Evolutionary conservation across 2,329 filamentous ascomycete species (phyloP), one percentile per base, ranked within the genome.

Genomic region (Monosporascus ibericus): DNA sequence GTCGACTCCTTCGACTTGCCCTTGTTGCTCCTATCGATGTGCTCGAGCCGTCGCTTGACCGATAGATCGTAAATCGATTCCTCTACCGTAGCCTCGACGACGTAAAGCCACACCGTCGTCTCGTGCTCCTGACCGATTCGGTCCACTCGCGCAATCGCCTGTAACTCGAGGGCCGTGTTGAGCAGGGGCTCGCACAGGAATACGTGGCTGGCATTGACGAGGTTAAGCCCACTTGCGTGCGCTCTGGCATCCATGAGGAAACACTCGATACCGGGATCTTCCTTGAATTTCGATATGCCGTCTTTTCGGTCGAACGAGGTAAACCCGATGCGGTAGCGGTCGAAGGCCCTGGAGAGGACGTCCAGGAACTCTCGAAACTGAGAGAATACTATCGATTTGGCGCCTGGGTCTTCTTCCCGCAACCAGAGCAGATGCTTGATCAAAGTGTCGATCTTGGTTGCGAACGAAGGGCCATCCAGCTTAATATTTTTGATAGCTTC

Each of bases 101-200:
- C 79, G 67, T 97, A 97, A 69, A 96, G 87, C 88, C 92, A 97
- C 1, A 97, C 91, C 0, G 90, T 96, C 0, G 94, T 99, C 58
- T 88, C 80, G 49, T 88, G 84, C 57, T 86, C 79, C 70, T 97
- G 94, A 0, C 94, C 94, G 57, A 99, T 99, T 37, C 94, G 84
- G 66, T 99, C 91, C 1, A 99, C 92, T 52, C 94, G 87, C 1
- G 92, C 92, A 63, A 97, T 95, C 15, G 92, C 92, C 69, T 99
- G 94, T 9, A 97, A 78, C 69, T 97, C 94, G 17, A 99, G 83
- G 0, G 92, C 91, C 0, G 92, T 92, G 65, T 97, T 96, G 60
- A 97, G 84, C 3, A 97, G 75, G 2, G 94, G 94, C 66, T 99
- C 94, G 67, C 91, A 96, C 5, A 99, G 79, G 65, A 97, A 95